Percentiles rank a stretch among this genome's conserved stretches.
phyloP scores from a whole-genome alignment of 1,139 yeast genomes.

The Debaryomyces sp. region DNA sequence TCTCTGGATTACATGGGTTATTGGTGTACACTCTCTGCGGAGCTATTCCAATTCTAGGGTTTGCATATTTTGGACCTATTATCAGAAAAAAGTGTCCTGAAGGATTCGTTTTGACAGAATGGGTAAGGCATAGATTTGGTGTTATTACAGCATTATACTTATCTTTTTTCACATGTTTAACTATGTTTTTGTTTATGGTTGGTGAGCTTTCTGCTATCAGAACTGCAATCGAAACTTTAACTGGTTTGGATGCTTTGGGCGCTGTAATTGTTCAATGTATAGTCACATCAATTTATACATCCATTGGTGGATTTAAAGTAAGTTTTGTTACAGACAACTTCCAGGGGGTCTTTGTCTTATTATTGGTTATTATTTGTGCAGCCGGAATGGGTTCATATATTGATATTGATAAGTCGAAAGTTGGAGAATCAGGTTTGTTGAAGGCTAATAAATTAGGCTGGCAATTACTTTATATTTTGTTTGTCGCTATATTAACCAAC shows the following conservation, averaged over 20 bases:
- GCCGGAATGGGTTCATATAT: slow-evolving; percentile 82
- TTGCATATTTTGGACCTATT: slow-evolving; percentile 81
- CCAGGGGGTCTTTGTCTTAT: slow-evolving; percentile 76
- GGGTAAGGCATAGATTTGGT: slow-evolving; percentile 88
- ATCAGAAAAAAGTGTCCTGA: slow-evolving; percentile 81
- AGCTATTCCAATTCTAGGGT: slow-evolving; percentile 79
- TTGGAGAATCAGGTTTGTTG: slow-evolving; percentile 67
- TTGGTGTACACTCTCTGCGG: slow-evolving; percentile 82
- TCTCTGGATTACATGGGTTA: slow-evolving; percentile 86
- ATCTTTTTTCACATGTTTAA: slow-evolving; percentile 80
- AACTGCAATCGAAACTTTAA: slow-evolving; percentile 72
- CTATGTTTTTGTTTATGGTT: slow-evolving; percentile 86
- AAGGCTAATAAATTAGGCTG: slow-evolving; percentile 76
- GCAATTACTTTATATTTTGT: slow-evolving; percentile 83
- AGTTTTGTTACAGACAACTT: slow-evolving; percentile 87
- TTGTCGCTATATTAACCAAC: slow-evolving; percentile 86
- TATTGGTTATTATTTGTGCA: slow-evolving; percentile 69
- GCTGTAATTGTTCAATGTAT: slow-evolving; percentile 85
- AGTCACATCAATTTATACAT: slow-evolving; percentile 84
- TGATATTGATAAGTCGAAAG: slow-evolving; percentile 61
- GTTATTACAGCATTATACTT: slow-evolving; percentile 69
- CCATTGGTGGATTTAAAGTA: slow-evolving; percentile 87
- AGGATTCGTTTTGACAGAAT: slow-evolving; percentile 92
- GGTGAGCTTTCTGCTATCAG: slow-evolving; percentile 84
- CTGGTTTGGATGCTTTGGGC: slow-evolving; percentile 79